Evolutionary conservation across 768 basidiomycete genomes (phyloP).

Genomic region (Agaricus blazei): DNA sequence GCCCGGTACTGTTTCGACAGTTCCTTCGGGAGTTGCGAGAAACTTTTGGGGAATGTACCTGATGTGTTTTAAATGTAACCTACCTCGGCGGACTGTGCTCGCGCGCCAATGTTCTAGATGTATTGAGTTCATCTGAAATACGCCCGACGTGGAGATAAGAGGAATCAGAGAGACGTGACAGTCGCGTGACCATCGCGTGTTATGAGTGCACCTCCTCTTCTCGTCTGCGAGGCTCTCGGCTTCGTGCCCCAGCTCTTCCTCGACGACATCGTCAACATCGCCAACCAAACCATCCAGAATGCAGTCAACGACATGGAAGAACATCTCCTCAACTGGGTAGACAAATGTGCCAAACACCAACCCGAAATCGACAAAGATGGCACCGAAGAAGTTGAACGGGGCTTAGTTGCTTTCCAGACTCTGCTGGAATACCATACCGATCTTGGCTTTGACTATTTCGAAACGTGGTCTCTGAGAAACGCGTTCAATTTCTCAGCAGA

Average conservation of each 20-base stretch:
- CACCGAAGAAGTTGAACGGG: constrained; percentile 71
- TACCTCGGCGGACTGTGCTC: too few species aligned
- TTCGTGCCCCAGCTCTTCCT: constrained; percentile 82
- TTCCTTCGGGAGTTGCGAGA: too few species aligned
- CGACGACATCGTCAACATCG: constrained; percentile 82
- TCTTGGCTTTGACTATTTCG: constrained; percentile 88
- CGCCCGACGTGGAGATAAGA: too few species aligned
- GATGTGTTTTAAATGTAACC: too few species aligned
- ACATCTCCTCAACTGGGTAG: constrained; percentile 70
- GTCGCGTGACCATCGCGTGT: constrained; percentile 7
- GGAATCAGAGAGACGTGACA: neutral
- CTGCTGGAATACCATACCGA: constrained; percentile 86
- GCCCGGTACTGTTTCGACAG: too few species aligned
- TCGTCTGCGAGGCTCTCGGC: constrained; percentile 71
- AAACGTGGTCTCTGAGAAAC: constrained; percentile 85
- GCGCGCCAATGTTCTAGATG: too few species aligned
- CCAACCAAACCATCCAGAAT: constrained; percentile 73
- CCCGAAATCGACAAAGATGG: constrained; percentile 24
- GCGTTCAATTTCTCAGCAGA: constrained; percentile 74
- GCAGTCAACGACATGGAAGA: constrained; percentile 78
- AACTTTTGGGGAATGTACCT: too few species aligned
- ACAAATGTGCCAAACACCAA: constrained; percentile 44
- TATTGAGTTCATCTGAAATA: too few species aligned
- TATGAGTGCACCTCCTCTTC: constrained; percentile 33
- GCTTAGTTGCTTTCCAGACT: constrained; percentile 82